Conservation (phyloP, 2,329 filamentous ascomycete species). For the Fusarium acutatum region DNA sequence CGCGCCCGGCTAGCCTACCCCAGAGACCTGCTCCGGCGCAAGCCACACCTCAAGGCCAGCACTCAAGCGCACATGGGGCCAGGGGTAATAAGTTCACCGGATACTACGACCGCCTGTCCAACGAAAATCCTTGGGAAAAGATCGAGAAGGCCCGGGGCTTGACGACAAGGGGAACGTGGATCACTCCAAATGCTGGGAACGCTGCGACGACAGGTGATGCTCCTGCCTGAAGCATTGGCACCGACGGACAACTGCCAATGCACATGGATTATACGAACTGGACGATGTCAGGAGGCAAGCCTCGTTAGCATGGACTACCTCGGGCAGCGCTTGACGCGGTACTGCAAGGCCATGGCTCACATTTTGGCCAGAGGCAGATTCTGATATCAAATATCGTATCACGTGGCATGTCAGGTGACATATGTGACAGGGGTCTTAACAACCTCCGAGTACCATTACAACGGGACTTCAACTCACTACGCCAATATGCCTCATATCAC, state of each 20-base stretch:
- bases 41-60: conserved; percentile 19
- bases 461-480: conserved; percentile 14
- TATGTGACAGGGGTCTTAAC: conserved; percentile 8
- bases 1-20: conserved; percentile 46
- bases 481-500: conserved; percentile 31
- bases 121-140: conserved; percentile 76
- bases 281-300: neutral
- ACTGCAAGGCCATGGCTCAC: neutral
- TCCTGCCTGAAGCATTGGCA: conserved; percentile 19
- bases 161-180: conserved; percentile 56
- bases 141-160: conserved; percentile 61
- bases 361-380: neutral
- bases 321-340: neutral
- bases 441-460: conserved; percentile 26
- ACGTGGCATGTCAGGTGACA: conserved; percentile 34
- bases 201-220: neutral
- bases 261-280: neutral
- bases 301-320: no score
- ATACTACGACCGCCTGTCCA: conserved; percentile 75
- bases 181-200: conserved; percentile 33
- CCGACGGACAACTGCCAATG: no score
- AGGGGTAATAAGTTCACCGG: conserved; percentile 65
- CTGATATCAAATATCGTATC: neutral
- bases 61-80: conserved; percentile 2
- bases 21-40: conserved; percentile 41